Evolutionary conservation across 163 green algal species (phyloP), one percentile per base, ranked within the genome.

Genomic region (Prototheca wickerhamii): DNA sequence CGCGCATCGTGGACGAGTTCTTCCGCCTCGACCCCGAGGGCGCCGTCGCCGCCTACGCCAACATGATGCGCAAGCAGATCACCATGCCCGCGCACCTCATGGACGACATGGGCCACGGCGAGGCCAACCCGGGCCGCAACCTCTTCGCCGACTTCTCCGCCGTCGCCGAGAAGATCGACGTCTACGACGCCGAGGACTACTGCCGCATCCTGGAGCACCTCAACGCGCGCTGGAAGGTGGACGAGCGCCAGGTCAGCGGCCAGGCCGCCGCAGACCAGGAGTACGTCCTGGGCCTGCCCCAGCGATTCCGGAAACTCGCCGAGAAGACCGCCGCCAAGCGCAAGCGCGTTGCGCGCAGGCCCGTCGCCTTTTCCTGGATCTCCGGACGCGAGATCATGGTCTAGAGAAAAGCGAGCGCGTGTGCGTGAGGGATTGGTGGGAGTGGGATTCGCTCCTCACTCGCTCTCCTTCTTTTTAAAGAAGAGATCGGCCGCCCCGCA

Each of bases 11-110:
- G 46, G 83, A 92, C 40, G 75, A 82, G 58, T 62, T 96, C 58
- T 94, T 92, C 64, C 75, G 61, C 42, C 58, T 61, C 30, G 73
- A 80, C 68, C 64, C 73, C 43, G 61, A 76, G 37, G 69, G 69
- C 58, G 70, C 74, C 51, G 73, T 81, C 65, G 26, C 71, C 28
- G 61, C 52, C n/a, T 79, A 76, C 28, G 65, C 65, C 20, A 89
- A 96, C 81, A 98, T 98, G 91, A 97, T 98, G 89, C 75, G 70
- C 56, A 96, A 96, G 78, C 86, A 95, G 77, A 98, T 98, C 66
- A 86, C 95, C 12, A 98, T 98, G 91, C 91, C 91, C n/a, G 91
- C 91, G 20, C 91, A 98, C 80, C 73, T 97, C 4, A 97, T 98
- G 91, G 71, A 96, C 66, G 91, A 98, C 76, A 71, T 71, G 37